Conservation (phyloP, 2,329 filamentous ascomycete species). For the Stachybotrys echinatus region DNA sequence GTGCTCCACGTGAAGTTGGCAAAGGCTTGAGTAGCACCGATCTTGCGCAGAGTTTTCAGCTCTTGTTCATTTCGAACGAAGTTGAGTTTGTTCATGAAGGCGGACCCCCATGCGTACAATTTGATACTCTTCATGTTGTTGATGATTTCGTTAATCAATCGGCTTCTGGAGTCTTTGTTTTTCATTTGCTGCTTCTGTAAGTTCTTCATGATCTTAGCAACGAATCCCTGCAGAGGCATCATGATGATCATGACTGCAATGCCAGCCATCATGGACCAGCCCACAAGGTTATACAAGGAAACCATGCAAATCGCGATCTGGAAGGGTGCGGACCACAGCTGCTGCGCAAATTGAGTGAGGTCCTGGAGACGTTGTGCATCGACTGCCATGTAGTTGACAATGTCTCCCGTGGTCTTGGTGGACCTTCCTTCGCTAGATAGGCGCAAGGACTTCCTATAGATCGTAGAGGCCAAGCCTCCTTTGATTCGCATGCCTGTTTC, state of each 20-base stretch:
- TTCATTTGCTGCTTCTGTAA: conserved; percentile 98
- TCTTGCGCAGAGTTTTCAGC: conserved; percentile 90
- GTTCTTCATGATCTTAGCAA: conserved; percentile 88
- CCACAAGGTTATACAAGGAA: conserved; percentile 91
- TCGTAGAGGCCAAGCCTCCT: conserved; percentile 79
- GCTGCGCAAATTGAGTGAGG: conserved; percentile 89
- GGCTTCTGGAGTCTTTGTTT: conserved; percentile 92
- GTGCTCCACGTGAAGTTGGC: conserved; percentile 98
- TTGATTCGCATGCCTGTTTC: conserved; percentile 97
- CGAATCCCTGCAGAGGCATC: conserved; percentile 92
- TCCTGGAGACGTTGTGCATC: conserved; percentile 95
- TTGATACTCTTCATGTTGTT: conserved; percentile 99
- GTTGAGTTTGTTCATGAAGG: conserved; percentile 96
- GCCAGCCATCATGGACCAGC: conserved; percentile 91
- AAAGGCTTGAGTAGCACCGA: conserved; percentile 87
- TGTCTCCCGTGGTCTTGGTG: conserved; percentile 88
- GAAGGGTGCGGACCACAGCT: conserved; percentile 94
- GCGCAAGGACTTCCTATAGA: conserved; percentile 85
- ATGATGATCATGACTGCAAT: conserved; percentile 94
- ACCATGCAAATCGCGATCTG: conserved; percentile 95
- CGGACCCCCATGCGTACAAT: conserved; percentile 93
- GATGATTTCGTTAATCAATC: conserved; percentile 93
- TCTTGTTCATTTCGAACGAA: conserved; percentile 94
- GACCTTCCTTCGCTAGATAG: conserved; percentile 91
- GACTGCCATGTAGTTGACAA: conserved; percentile 99